Percentiles rank a stretch among this genome's conserved stretches.
Evolutionary conservation across 73 alveolate genomes (phyloP).

Genomic region (Paramecium primaurelia): DNA sequence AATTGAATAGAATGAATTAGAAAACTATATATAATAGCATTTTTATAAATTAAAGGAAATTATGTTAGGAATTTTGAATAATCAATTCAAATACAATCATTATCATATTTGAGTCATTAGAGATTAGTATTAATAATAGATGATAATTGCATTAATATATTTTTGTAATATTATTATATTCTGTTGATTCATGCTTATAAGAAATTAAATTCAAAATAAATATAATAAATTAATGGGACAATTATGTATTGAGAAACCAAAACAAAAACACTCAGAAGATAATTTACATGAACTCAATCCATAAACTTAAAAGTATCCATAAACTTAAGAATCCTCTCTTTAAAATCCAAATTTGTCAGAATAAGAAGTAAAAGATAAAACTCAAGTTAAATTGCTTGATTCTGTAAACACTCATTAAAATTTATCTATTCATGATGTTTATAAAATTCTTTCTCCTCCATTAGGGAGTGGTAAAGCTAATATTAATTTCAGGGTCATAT

Average conservation of each 20-base stretch:
- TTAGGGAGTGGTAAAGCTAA: constrained; percentile 42
- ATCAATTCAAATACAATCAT: too few relatives aligned
- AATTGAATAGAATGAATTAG: neutral
- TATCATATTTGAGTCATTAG: too few relatives aligned
- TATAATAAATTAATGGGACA: neutral
- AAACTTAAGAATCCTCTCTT: neutral
- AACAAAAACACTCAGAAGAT: neutral
- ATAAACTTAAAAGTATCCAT: neutral
- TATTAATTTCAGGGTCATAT: constrained; percentile 25
- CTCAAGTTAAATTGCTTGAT: neutral
- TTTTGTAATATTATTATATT: too few relatives aligned
- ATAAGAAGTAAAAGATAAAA: neutral
- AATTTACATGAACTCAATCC: neutral
- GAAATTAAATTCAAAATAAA: neutral
- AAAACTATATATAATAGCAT: too few relatives aligned
- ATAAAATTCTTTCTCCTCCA: constrained; percentile 47
- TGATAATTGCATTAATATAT: too few relatives aligned
- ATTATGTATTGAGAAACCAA: constrained; percentile 8
- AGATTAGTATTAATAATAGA: too few relatives aligned
- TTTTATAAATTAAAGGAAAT: neutral
- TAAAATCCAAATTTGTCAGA: neutral
- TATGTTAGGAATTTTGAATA: neutral
- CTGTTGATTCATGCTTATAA: neutral
- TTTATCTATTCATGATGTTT: neutral
- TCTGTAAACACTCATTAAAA: constrained; percentile 27